phyloP scores from a whole-genome alignment of 257 asterid genomes.

The Scutellaria minor region DNA sequence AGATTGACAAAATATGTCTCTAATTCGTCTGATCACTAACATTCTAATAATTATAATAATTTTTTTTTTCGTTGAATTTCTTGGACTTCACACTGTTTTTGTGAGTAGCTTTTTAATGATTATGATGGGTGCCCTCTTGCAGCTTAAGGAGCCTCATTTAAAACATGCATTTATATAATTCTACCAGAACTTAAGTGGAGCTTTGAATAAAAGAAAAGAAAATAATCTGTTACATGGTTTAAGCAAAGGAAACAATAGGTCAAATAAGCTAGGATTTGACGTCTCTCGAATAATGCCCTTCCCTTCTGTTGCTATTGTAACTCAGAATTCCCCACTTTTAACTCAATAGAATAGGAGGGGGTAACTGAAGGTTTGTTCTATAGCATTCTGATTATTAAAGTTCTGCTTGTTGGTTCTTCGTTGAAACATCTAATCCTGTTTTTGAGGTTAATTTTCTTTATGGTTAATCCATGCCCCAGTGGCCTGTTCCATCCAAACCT shows the following conservation, averaged over 20 bases:
- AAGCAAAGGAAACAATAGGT: slow-evolving; percentile 14
- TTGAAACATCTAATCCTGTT: slow-evolving; percentile 20
- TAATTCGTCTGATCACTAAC: not conserved
- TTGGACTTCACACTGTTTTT: not conserved
- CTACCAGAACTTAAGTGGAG: slow-evolving; percentile 1
- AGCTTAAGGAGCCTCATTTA: slow-evolving; percentile 16
- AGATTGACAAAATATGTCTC: not conserved
- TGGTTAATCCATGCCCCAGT: not conserved
- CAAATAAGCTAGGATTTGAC: not conserved
- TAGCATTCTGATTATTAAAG: slow-evolving; percentile 17
- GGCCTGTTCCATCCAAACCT: too few relatives aligned
- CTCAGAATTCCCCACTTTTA: not conserved
- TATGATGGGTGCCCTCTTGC: slow-evolving; percentile 19
- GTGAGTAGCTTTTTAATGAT: not conserved
- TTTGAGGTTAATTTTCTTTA: slow-evolving; percentile 4
- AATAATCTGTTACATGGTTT: slow-evolving; percentile 1
- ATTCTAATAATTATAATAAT: slow-evolving; percentile 7
- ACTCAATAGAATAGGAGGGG: slow-evolving; percentile 22
- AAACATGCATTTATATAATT: not conserved
- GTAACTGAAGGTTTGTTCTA: slow-evolving; percentile 6
- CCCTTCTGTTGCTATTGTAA: slow-evolving; percentile 12
- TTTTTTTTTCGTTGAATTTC: slow-evolving; percentile 2
- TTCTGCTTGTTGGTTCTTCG: slow-evolving; percentile 23
- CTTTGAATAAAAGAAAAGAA: not conserved
- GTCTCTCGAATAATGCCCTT: not conserved